Conservation (phyloP, 1,139 yeast species). For the Magnusiomyces tetraspermus region DNA sequence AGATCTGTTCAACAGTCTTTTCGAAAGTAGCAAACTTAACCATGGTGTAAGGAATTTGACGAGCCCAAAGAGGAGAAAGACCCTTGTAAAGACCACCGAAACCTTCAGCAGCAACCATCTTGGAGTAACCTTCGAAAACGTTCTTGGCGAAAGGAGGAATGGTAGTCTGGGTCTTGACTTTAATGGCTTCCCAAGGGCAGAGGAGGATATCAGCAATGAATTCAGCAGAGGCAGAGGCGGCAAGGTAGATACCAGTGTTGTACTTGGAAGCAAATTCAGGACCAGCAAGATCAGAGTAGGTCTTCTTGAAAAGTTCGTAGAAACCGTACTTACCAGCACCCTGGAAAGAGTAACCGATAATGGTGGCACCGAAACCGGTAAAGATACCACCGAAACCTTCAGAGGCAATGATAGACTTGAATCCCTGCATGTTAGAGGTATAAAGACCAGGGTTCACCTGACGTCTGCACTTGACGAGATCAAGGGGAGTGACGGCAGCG, state of each 20-base stretch:
- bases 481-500: slow-evolving; percentile 84
- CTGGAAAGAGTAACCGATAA: slow-evolving; percentile 83
- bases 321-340: slow-evolving; percentile 96
- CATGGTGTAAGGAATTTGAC: slow-evolving; percentile 96
- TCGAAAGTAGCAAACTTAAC: slow-evolving; percentile 91
- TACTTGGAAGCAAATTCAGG: slow-evolving; percentile 51
- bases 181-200: slow-evolving; percentile 91
- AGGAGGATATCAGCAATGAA: slow-evolving; percentile 79
- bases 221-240: slow-evolving; percentile 89
- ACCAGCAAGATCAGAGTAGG: slow-evolving; percentile 61
- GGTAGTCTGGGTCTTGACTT: slow-evolving; percentile 86
- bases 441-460: slow-evolving; percentile 72
- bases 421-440: slow-evolving; percentile 67
- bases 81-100: slow-evolving; percentile 70
- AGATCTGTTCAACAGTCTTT: slow-evolving; percentile 69
- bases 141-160: slow-evolving; percentile 67
- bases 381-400: slow-evolving; percentile 67
- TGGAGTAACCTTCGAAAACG: slow-evolving; percentile 57
- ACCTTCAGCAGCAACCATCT: slow-evolving; percentile 60
- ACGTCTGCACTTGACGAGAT: slow-evolving; percentile 83
- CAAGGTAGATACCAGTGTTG: slow-evolving; percentile 65
- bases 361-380: slow-evolving; percentile 86
- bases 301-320: slow-evolving; percentile 79
- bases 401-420: slow-evolving; percentile 58
- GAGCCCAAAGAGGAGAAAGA: slow-evolving; percentile 79